Evolutionary conservation across 768 basidiomycete species (phyloP), one percentile per base, ranked within the genome.

Genomic region (Suillus cothurnatus): DNA sequence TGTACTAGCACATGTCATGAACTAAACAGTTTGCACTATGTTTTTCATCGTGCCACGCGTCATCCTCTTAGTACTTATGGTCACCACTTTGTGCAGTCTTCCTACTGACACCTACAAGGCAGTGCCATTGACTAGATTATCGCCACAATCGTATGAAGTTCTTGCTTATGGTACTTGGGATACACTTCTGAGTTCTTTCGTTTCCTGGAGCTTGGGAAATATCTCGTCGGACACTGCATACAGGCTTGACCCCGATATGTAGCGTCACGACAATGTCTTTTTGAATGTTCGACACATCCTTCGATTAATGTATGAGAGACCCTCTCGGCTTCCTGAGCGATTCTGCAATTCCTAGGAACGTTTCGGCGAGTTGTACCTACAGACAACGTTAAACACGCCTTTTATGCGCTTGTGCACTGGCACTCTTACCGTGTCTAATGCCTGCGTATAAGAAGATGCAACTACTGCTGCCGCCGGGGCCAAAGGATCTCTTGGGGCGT

Each of bases 331-430:
- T 88, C 67, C 80, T 79, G 73, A 88, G 71, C 1, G 87, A 86
- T 61, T 86, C 84, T 0, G 86, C 86, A 61, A 88, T 80, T 36
- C 81, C 82, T 28, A 88, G 70, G 79, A 88, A 88, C 3, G 87
- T 84, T 68, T 87, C 79, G 0, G 86, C 82, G 12, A 88, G 79
- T 64, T 79, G 81, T 15, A 87, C 78, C 86, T 88, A 38, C 14
- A 31, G 50, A 67, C 61, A 6, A 21, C 11, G 41, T 39, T 38
- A n/a, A 58, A 15, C 14, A 50, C 15, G 3, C 31, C 11, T 26
- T 6, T 5, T 6, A 7, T 23, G 15, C 1, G 14, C 28, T 26
- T 19, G 19, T 6, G 19, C 12, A 61, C 14, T 17, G 38, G 71
- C 32, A 34, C 21, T 55, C 81, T 57, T 64, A 86, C 87, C 59